Conservation (phyloP, 2,329 filamentous ascomycete genomes). For the Microdochium trichocladiopsis region DNA sequence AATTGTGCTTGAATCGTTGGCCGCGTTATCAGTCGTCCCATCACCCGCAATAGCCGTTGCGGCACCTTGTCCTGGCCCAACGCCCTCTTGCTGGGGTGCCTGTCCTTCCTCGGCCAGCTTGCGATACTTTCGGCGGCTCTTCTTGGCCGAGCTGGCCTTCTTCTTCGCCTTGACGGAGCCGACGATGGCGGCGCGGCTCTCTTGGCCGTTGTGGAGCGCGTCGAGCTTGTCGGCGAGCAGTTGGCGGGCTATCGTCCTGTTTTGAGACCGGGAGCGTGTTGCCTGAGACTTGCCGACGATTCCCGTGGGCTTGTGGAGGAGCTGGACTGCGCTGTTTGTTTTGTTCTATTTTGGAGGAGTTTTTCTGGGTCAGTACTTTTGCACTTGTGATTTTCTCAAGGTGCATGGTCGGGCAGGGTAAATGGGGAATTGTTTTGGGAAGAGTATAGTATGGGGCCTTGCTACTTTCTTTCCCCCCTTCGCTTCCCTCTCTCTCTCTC, state of each 20-base stretch:
- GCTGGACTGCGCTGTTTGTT: slow-evolving; percentile 88
- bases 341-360: slow-evolving; percentile 63
- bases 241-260: slow-evolving; percentile 75
- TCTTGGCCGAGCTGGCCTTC: slow-evolving; percentile 73
- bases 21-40: too few species aligned
- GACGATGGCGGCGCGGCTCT: slow-evolving; percentile 60
- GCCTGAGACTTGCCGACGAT: slow-evolving; percentile 92
- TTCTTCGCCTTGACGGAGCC: slow-evolving; percentile 57
- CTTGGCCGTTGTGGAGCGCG: slow-evolving; percentile 61
- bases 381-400: too few species aligned
- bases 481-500: too few species aligned
- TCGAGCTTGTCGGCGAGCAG: slow-evolving; percentile 72
- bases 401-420: too few species aligned
- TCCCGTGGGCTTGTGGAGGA: slow-evolving; percentile 84
- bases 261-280: slow-evolving; percentile 79
- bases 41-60: too few species aligned
- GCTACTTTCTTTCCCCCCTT: too few species aligned
- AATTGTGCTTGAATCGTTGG: not conserved
- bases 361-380: slow-evolving; percentile 2
- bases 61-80: slow-evolving; percentile 14
- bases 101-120: slow-evolving; percentile 46
- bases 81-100: slow-evolving; percentile 8
- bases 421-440: too few species aligned
- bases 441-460: slow-evolving; percentile 5
- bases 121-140: slow-evolving; percentile 73